Conservation (phyloP, 768 basidiomycete species). For the Kwoniella bestiolae region DNA sequence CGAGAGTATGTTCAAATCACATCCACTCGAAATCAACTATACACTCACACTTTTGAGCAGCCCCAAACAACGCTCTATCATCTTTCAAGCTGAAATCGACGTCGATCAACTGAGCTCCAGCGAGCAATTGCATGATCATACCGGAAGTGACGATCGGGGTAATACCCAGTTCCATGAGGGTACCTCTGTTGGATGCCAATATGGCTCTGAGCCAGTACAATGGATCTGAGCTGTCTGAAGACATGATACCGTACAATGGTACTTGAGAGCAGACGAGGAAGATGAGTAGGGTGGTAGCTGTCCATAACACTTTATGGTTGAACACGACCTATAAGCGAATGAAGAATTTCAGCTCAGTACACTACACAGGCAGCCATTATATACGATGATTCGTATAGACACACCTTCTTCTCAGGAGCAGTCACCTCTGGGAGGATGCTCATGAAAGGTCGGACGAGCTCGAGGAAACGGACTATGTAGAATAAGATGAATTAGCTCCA, state of each 20-base stretch:
- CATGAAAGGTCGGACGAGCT: conserved; percentile 97
- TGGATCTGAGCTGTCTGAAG: conserved; percentile 97
- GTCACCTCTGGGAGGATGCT: conserved; percentile 96
- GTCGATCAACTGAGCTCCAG: conserved; percentile 95
- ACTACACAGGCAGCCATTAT: background rate
- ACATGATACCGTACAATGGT: conserved; percentile 99
- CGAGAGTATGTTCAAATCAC: too few relatives aligned
- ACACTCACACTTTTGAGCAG: conserved; percentile 89
- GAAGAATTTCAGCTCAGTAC: background rate
- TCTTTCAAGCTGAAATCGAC: conserved; percentile 98
- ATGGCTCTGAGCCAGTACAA: conserved; percentile 99
- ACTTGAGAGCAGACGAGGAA: conserved; percentile 99
- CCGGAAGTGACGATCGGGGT: conserved; percentile 96
- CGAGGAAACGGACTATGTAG: conserved; percentile 86
- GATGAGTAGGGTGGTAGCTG: conserved; percentile 96
- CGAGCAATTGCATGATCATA: conserved; percentile 99
- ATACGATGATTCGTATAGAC: too few relatives aligned
- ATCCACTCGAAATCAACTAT: too few relatives aligned
- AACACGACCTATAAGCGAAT: conserved; percentile 76
- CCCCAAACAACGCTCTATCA: conserved; percentile 91
- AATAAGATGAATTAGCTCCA: background rate
- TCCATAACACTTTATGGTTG: conserved; percentile 99
- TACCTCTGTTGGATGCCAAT: conserved; percentile 96
- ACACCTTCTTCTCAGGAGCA: conserved; percentile 93
- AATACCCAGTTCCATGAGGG: conserved; percentile 98